Evolutionary conservation across 331 rosid genomes (phyloP), one percentile per base, ranked within the genome.

Genomic region (Malus hybrid): DNA sequence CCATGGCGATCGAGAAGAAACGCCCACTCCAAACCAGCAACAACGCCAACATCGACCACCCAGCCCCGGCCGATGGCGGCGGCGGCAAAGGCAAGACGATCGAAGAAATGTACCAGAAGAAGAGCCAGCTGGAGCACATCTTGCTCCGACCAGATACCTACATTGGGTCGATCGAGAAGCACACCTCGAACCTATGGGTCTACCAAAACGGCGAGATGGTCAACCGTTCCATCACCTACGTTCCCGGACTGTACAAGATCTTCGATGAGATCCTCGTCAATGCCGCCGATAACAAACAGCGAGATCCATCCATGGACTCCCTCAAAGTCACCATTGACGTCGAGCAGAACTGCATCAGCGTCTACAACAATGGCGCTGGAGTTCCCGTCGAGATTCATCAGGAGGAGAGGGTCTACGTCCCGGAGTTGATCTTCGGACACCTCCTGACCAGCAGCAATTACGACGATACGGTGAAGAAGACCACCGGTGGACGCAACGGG

Each of bases 101-200:
- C 74, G 98, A 93, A 13, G 93, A 90, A 36, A 83, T 87, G 91
- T 93, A 90, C 86, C 95, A 93, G 87, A 90, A 90, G 79, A 89
- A 89, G 76, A 46, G 90, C 4, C 98, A 93, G 89, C 96, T 93
- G 7, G 98, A 93, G 72, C 98, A 93, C 92, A 89, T 93, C 76
- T 85, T 93, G 2, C 98, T 93, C 78, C 89, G 98, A 1, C 98
- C 98, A 0, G 98, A 93, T 65, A 93, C 98, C 66, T 93, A 93
- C 80, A 85, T 93, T 4, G 97, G 97, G 0, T 93, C 98, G 29
- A 83, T 93, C 2, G 98, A 93, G 80, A 93, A 88, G 74, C 96
- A 93, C 88, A 85, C 93, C 3, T 95, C 89, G 10, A 76, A 66
- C 8, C 96, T 93, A 5, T 93, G 98, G 97, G 83, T 93, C 15